These are phyloP conservation scores for Gnomoniopsis smithogilvyi DNA, from an alignment of 2,329 filamentous ascomycete species.

Conservation along the genomic window DNA sequence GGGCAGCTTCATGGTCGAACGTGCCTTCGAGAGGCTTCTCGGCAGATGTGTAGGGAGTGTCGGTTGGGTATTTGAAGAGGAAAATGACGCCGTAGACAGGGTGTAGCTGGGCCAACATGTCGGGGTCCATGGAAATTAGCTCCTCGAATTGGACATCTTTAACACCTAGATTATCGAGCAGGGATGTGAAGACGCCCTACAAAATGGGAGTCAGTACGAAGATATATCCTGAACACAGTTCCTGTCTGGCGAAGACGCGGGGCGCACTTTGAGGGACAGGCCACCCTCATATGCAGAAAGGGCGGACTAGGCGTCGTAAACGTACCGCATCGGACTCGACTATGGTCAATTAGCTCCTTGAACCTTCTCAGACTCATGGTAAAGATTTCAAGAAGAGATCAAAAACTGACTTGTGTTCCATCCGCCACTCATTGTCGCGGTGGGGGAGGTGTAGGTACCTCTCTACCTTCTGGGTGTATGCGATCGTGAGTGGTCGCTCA, in stretches of 20 bases:
- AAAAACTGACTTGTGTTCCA: constrained; percentile 80
- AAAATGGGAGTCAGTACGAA: not conserved
- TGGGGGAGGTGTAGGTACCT: not conserved
- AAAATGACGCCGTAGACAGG: constrained; percentile 96
- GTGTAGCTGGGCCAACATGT: constrained; percentile 66
- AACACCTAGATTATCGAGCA: constrained; percentile 87
- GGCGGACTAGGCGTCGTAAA: constrained; percentile 26
- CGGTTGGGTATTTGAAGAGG: constrained; percentile 92
- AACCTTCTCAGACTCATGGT: not conserved
- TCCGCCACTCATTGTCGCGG: constrained; percentile 65
- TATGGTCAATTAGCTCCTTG: constrained; percentile 26
- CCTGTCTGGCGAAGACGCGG: constrained; percentile 19
- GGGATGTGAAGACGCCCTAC: constrained; percentile 92
- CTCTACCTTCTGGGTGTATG: not conserved
- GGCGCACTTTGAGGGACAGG: not conserved
- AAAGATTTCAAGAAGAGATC: not conserved
- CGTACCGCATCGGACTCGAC: constrained; percentile 92
- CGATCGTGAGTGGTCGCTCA: too few species aligned
- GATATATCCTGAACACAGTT: constrained; percentile 23
- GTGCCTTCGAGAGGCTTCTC: constrained; percentile 73
- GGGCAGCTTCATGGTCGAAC: constrained; percentile 73
- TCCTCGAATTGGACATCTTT: constrained; percentile 96
- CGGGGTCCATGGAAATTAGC: constrained; percentile 81
- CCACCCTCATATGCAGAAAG: constrained; percentile 14
- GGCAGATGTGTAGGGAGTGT: constrained; percentile 56